Evolutionary conservation across 345 rosid species (phyloP).

Genomic region (Populus euphratica): DNA sequence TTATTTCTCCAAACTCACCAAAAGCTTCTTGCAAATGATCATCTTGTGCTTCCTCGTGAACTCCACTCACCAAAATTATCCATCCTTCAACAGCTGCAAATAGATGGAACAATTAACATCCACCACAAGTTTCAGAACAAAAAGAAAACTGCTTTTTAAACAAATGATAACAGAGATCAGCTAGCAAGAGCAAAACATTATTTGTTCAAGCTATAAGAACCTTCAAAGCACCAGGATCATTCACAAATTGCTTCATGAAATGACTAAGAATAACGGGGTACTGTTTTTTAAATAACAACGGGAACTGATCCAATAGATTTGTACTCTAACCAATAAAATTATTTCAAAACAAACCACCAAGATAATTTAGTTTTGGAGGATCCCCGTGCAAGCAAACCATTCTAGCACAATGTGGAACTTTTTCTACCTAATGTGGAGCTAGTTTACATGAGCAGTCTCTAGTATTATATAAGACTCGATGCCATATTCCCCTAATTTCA

Average conservation of each 20-base stretch:
- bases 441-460: too few species aligned
- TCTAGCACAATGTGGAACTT: neutral
- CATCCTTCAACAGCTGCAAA: slow-evolving; percentile 79
- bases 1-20: slow-evolving; percentile 78
- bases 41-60: slow-evolving; percentile 81
- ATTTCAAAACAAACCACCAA: neutral
- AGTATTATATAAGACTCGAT: neutral
- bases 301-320: neutral
- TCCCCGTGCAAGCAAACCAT: neutral
- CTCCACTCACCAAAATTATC: slow-evolving; percentile 70
- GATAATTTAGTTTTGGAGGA: too few species aligned
- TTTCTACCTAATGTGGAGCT: neutral
- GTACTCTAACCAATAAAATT: neutral
- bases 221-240: neutral
- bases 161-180: neutral
- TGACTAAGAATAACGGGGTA: neutral
- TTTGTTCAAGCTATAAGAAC: neutral
- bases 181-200: neutral
- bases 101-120: neutral
- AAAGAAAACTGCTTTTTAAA: neutral
- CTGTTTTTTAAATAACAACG: neutral
- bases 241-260: neutral
- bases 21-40: slow-evolving; percentile 64
- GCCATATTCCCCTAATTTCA: neutral
- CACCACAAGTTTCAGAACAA: neutral